These are phyloP conservation scores for Chaetomium cochliodes DNA, from an alignment of 495 filamentous ascomycete genomes.

Conservation along the genomic window DNA sequence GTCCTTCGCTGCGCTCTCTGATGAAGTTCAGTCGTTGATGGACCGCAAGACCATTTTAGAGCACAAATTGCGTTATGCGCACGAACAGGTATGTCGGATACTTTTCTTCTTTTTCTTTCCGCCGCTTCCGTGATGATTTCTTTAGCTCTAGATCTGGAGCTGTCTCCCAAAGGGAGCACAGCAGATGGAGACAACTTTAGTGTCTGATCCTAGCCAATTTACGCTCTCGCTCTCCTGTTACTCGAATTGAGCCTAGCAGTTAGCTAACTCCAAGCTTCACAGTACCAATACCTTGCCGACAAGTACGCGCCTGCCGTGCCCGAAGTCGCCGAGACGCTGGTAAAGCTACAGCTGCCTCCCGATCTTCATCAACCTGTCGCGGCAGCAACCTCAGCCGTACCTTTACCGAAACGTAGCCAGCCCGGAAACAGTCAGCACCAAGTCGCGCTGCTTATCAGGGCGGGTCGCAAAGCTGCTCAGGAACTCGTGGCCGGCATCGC, in stretches of 20 bases:
- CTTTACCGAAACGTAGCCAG: constrained; percentile 47
- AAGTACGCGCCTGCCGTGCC: constrained; percentile 56
- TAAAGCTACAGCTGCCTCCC: constrained; percentile 56
- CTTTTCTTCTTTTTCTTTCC: constrained; percentile 22
- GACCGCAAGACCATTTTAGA: constrained; percentile 56
- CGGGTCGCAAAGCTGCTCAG: constrained; percentile 50
- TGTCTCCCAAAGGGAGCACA: constrained; percentile 39
- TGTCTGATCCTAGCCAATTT: constrained; percentile 40
- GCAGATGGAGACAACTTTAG: constrained; percentile 51
- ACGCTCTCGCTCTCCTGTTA: constrained; percentile 34
- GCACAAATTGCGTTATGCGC: constrained; percentile 57
- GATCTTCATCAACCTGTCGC: constrained; percentile 47
- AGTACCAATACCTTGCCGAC: constrained; percentile 58
- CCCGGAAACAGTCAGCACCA: constrained; percentile 49
- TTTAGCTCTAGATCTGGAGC: constrained; percentile 75
- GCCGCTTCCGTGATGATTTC: constrained; percentile 51
- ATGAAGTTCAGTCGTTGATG: constrained; percentile 56
- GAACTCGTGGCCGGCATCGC: constrained; percentile 46
- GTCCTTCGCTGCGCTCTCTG: constrained; percentile 64
- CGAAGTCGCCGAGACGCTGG: constrained; percentile 53
- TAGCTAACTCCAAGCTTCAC: constrained; percentile 23
- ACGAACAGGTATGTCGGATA: constrained; percentile 50
- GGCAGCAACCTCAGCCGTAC: constrained; percentile 48
- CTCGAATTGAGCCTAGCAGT: constrained; percentile 10
- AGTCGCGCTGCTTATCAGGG: constrained; percentile 54